Conservation (phyloP, 2,329 filamentous ascomycete genomes). For the Berkeleyomyces rouxiae region DNA sequence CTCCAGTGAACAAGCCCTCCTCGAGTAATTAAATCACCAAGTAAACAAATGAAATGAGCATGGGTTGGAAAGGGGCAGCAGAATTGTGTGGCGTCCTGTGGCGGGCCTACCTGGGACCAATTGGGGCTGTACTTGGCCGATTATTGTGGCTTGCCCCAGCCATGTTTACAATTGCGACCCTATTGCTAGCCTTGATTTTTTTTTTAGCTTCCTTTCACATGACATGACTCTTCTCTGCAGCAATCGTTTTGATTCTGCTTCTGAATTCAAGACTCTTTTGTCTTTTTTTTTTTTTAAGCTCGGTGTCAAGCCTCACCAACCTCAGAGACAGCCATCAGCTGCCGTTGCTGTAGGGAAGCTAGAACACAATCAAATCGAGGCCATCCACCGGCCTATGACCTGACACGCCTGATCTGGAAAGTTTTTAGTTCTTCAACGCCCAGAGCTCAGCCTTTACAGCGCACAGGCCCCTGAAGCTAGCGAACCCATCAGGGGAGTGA, state of each 20-base stretch:
- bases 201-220: not conserved
- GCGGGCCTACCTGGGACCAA: too few species aligned
- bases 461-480: not conserved
- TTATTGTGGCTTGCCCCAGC: not conserved
- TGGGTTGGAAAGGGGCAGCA: too few species aligned
- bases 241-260: not conserved
- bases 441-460: not conserved
- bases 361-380: not conserved
- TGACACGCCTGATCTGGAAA: not conserved
- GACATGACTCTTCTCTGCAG: not conserved
- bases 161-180: not conserved
- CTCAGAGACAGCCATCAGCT: not conserved
- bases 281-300: not conserved
- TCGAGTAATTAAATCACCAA: too few species aligned
- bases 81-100: too few species aligned
- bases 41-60: too few species aligned
- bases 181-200: not conserved
- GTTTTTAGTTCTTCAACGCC: not conserved
- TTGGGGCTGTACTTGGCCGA: too few species aligned
- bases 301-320: not conserved
- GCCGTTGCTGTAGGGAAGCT: too few species aligned
- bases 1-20: too few species aligned
- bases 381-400: not conserved
- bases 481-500: not conserved
- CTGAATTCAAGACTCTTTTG: not conserved